Base-by-base conservation (phyloP, 352 stramenopile genomes). In the Phytophthora megakarya region DNA sequence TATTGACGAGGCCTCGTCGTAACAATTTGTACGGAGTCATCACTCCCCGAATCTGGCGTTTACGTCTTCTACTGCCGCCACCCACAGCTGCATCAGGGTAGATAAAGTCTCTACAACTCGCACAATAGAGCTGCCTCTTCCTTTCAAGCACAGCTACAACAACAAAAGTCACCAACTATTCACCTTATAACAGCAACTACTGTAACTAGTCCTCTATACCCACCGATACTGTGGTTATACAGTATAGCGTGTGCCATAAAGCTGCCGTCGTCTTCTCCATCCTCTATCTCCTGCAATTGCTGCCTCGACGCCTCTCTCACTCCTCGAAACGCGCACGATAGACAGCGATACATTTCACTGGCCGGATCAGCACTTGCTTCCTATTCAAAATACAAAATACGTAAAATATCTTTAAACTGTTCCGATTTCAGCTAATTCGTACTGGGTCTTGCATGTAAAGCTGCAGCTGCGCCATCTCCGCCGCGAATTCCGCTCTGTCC, bases 161-260 rank as follows among this genome's bases (percentile, higher is more conserved):
- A 47, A 22, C 21, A 60, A 61, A 32, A 40, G 22, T 46, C 25
- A 37, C 11, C 53, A 45, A 48, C 19, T 12, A 22, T 16, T 7
- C 42, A 23, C 3, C 30, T 38, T 39, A 58, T 37, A 6, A 19
- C 22, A 40, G 19, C 10, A 52, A 50, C n/a, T n/a, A n/a, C n/a
- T n/a, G n/a, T n/a, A n/a, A n/a, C n/a, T n/a, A 32, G 2, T 22
- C 11, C 25, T 26, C 13, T n/a, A 30, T 40, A 37, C 55, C 7
- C 59, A 90, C 81, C 81, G n/a, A 88, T 73, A 21, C 56, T 59
- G 46, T 92, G 84, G 45, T 84, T 79, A n/a, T 75, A 46, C 5
- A 85, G 53, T 23, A 92, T 85, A 37, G 81, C 60, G 30, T 92
- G 84, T 10, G 66, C 76, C 79, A 89, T 86, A 61, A 91, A 91